Conservation (phyloP, 2,329 filamentous ascomycete species). For the Eurotiales sp. region DNA sequence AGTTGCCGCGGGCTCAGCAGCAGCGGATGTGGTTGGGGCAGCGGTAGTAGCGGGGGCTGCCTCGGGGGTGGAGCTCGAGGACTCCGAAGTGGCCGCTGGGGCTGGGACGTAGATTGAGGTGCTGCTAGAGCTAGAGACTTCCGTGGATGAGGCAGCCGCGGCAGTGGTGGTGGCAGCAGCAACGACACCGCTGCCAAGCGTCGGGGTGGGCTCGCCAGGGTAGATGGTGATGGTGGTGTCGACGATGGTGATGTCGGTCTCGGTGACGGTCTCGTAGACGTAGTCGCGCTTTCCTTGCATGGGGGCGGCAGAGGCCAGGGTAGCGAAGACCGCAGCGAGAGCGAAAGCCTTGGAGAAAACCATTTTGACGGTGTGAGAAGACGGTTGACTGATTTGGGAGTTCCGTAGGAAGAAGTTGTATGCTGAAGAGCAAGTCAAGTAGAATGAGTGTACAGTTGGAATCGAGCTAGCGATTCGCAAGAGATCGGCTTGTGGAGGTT, state of each 20-base stretch:
- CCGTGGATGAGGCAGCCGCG: background rate
- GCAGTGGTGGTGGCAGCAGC: slow-evolving; percentile 14
- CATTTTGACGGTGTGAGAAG: slow-evolving; percentile 24
- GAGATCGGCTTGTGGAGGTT: slow-evolving; percentile 2
- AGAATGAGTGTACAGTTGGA: slow-evolving; percentile 7
- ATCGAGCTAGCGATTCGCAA: slow-evolving; percentile 17
- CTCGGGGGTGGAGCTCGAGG: slow-evolving; percentile 9
- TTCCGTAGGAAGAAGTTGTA: background rate
- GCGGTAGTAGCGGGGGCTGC: slow-evolving; percentile 12
- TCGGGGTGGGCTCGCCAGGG: slow-evolving; percentile 22
- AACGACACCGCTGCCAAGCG: background rate
- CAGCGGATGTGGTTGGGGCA: slow-evolving; percentile 15
- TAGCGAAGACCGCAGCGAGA: slow-evolving; percentile 33
- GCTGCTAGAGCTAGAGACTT: background rate
- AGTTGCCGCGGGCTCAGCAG: too few species aligned
- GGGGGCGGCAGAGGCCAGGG: slow-evolving; percentile 28
- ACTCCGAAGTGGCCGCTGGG: slow-evolving; percentile 1
- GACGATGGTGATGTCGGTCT: slow-evolving; percentile 48
- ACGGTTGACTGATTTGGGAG: slow-evolving; percentile 1
- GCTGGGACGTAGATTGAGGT: slow-evolving; percentile 6
- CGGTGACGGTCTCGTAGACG: slow-evolving; percentile 49
- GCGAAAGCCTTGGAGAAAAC: slow-evolving; percentile 36
- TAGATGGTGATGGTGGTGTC: slow-evolving; percentile 48
- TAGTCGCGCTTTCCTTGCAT: slow-evolving; percentile 40
- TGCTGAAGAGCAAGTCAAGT: slow-evolving; percentile 1